phyloP scores from a whole-genome alignment of 768 basidiomycete species.

The Kwoniella bestiolae region DNA sequence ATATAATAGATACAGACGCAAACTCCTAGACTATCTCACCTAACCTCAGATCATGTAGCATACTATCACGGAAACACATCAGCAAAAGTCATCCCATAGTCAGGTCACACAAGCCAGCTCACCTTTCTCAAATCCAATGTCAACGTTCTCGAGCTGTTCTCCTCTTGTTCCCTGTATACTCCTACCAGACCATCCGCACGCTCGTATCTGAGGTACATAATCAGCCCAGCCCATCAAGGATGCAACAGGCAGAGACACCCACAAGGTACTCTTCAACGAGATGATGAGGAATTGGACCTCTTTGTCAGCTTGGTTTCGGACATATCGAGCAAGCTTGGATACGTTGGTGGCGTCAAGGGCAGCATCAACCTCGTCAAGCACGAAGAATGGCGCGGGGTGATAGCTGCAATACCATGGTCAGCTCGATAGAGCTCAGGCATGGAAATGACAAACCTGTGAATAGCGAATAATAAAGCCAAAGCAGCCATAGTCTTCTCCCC shows the following conservation, averaged over 20 bases:
- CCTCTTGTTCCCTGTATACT: slow-evolving; percentile 90
- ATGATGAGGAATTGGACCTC: slow-evolving; percentile 96
- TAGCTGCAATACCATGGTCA: slow-evolving; percentile 64
- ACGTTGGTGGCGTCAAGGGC: slow-evolving; percentile 99
- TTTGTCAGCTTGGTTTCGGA: slow-evolving; percentile 78
- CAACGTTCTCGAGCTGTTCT: slow-evolving; percentile 87
- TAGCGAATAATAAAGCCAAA: slow-evolving; percentile 92
- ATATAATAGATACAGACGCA: not conserved
- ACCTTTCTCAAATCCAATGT: slow-evolving; percentile 75
- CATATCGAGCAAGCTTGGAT: slow-evolving; percentile 91
- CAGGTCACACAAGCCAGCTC: not conserved
- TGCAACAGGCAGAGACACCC: slow-evolving; percentile 19
- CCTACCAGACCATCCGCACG: slow-evolving; percentile 87
- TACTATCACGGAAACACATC: not conserved
- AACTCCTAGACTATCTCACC: too few relatives aligned
- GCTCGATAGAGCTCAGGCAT: not conserved
- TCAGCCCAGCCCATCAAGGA: not conserved
- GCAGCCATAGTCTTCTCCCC: slow-evolving; percentile 99
- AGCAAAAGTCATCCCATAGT: not conserved
- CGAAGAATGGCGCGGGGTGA: slow-evolving; percentile 96
- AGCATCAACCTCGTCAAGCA: slow-evolving; percentile 94
- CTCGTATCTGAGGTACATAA: slow-evolving; percentile 69
- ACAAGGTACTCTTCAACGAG: slow-evolving; percentile 86
- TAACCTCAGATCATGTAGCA: not conserved
- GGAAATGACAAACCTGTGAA: slow-evolving; percentile 72